These are phyloP conservation scores for Marchantia paleacea DNA, from an alignment of 225 moss, liverwort and hornwort genomes.

Conservation along the genomic window DNA sequence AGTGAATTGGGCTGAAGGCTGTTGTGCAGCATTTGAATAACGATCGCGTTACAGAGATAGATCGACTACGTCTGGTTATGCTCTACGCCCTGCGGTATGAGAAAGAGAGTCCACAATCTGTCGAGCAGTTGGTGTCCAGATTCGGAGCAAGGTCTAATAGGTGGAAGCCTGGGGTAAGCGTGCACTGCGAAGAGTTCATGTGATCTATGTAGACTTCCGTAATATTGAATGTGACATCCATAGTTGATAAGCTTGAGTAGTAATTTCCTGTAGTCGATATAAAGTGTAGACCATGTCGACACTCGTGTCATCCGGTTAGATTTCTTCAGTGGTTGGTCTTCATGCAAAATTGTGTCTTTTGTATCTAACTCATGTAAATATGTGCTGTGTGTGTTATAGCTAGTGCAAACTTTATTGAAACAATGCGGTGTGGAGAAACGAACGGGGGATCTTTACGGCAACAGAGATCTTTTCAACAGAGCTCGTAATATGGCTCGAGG, in stretches of 20 bases:
- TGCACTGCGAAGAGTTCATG: no score
- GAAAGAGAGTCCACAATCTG: conserved; percentile 89
- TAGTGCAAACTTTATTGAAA: conserved; percentile 73
- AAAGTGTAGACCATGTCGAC: no score
- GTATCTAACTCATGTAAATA: neutral
- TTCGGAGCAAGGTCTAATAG: conserved; percentile 64
- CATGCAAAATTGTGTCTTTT: neutral
- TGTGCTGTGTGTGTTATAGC: conserved; percentile 39
- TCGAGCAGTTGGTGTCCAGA: conserved; percentile 81
- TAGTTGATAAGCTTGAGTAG: no score
- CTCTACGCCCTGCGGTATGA: conserved; percentile 93
- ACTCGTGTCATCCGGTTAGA: no score
- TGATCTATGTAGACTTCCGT: no score
- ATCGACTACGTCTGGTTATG: conserved; percentile 87
- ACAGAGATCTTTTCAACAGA: conserved; percentile 89
- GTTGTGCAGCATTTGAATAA: conserved; percentile 87
- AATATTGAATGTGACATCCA: no score
- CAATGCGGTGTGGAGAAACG: conserved; percentile 95
- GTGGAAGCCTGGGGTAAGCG: conserved; percentile 81
- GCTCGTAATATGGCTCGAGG: conserved; percentile 97
- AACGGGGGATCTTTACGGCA: conserved; percentile 94
- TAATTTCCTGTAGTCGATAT: no score
- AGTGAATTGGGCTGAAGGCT: conserved; percentile 57
- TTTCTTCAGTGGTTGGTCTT: neutral
- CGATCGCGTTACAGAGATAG: conserved; percentile 80